Percentiles rank a stretch among this genome's conserved stretches.
Conservation (phyloP, 116 monocot species). For the Dioscorea cayenensis region DNA sequence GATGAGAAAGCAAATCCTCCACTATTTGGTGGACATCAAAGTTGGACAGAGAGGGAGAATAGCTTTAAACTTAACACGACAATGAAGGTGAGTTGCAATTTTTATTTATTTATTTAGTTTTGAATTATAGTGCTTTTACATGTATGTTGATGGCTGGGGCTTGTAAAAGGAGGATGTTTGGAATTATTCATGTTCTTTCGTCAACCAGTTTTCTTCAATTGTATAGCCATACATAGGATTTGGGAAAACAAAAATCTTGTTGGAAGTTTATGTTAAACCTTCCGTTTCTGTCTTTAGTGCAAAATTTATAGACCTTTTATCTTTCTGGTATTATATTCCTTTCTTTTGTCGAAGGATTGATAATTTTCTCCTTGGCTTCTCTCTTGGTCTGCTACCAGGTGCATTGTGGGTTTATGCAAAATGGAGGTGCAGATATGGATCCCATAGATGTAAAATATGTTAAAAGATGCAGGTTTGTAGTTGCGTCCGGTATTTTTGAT, state of each 20-base stretch:
- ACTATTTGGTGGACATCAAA: constrained; percentile 92
- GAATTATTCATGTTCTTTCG: too few species aligned
- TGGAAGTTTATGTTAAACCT: too few species aligned
- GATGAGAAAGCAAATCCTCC: constrained; percentile 36
- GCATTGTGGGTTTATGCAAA: constrained; percentile 92
- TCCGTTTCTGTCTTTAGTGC: too few species aligned
- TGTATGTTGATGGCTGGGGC: too few species aligned
- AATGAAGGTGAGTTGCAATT: constrained; percentile 65
- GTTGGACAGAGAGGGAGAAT: constrained; percentile 83
- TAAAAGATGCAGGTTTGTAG: constrained; percentile 79
- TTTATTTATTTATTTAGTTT: background rate
- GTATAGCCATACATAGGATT: too few species aligned
- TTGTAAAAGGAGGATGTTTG: too few species aligned
- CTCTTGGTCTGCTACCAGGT: constrained; percentile 33
- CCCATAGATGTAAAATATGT: constrained; percentile 60
- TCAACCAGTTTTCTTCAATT: too few species aligned
- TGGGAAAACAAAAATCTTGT: too few species aligned
- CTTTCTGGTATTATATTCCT: too few species aligned
- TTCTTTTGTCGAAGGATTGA: too few species aligned
- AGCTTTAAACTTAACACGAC: constrained; percentile 73
- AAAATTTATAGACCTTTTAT: too few species aligned
- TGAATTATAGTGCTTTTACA: too few species aligned
- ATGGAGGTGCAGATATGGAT: constrained; percentile 92
- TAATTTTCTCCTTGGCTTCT: background rate
- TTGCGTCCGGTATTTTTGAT: constrained; percentile 99